These are phyloP conservation scores for Lagerstroemia speciosa DNA, from an alignment of 345 rosid genomes.

Conservation along the genomic window DNA sequence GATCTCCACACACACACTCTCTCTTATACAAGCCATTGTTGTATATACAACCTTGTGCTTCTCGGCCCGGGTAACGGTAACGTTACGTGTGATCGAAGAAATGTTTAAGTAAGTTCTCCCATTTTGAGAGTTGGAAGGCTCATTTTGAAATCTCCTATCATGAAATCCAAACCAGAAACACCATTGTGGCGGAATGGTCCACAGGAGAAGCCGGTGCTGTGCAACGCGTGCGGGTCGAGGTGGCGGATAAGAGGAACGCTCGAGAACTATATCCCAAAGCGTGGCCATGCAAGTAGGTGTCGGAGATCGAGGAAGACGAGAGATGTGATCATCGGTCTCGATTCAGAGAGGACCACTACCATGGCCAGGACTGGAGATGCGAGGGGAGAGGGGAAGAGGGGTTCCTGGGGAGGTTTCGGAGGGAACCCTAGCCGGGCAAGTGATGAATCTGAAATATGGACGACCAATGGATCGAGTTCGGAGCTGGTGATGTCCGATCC, in stretches of 20 bases:
- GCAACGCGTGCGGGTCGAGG: slow-evolving; percentile 74
- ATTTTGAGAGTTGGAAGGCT: not conserved
- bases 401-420: not conserved
- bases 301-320: slow-evolving; percentile 7
- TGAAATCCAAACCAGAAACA: slow-evolving; percentile 27
- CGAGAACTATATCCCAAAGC: slow-evolving; percentile 44
- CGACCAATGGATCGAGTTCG: not conserved
- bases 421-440: not conserved
- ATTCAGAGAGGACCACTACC: not conserved
- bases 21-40: too few species aligned
- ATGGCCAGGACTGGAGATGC: not conserved
- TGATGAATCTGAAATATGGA: not conserved
- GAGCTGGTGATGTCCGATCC: not conserved
- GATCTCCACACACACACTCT: too few species aligned
- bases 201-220: slow-evolving; percentile 50
- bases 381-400: not conserved
- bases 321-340: not conserved
- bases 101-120: not conserved
- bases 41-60: too few species aligned
- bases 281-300: slow-evolving; percentile 11
- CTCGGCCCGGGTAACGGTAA: not conserved
- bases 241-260: slow-evolving; percentile 42
- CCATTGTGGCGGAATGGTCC: slow-evolving; percentile 70
- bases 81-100: not conserved
- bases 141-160: not conserved